These are phyloP conservation scores for Cordia subcordata DNA, from an alignment of 257 asterid species.

Conservation along the genomic window DNA sequence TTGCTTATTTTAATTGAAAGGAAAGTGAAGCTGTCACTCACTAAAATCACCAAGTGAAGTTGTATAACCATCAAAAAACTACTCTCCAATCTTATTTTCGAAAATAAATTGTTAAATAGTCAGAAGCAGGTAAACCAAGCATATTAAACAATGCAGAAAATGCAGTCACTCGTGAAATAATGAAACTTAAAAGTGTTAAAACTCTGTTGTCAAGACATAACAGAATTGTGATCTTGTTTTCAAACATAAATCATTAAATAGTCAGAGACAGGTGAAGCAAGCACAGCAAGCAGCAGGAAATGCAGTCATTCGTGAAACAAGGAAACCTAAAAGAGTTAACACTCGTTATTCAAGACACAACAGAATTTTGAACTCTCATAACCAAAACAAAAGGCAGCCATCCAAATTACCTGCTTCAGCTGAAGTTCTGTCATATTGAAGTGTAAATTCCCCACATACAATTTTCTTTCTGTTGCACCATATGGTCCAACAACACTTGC, in stretches of 20 bases:
- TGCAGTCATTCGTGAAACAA: neutral
- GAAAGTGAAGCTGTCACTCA: too few species aligned
- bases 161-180: neutral
- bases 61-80: too few species aligned
- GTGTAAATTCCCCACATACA: slow-evolving; percentile 93
- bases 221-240: neutral
- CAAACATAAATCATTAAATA: too few species aligned
- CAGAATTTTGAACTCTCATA: neutral
- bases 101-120: too few species aligned
- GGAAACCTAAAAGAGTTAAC: neutral
- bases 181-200: neutral
- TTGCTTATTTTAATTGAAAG: too few species aligned
- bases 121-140: neutral
- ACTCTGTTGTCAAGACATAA: neutral
- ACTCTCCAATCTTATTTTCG: too few species aligned
- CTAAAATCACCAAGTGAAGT: too few species aligned
- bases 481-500: slow-evolving; percentile 78
- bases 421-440: slow-evolving; percentile 92
- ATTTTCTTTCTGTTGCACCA: slow-evolving; percentile 88
- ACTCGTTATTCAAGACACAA: neutral
- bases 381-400: too few species aligned
- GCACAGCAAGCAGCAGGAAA: neutral
- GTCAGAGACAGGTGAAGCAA: neutral
- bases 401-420: slow-evolving; percentile 68
- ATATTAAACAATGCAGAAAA: neutral